A percentile compares a stretch with the other conserved stretches of the same genome.
phyloP scores from a whole-genome alignment of 2,329 filamentous ascomycete species.

The Aspergillus hiratsukae region DNA sequence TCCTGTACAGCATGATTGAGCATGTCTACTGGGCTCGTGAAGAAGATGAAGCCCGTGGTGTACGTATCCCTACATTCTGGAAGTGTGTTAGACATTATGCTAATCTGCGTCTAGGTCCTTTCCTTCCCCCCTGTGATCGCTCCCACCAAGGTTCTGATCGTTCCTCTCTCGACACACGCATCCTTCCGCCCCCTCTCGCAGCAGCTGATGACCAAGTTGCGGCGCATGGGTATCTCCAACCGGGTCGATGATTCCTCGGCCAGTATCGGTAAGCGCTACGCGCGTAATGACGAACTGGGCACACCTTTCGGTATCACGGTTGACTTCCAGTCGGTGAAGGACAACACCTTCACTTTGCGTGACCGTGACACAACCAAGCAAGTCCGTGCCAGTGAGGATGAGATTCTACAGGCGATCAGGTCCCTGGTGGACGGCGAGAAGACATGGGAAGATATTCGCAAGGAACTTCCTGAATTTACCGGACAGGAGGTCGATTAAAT shows the following conservation, averaged over 20 bases:
- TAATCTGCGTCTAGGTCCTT: slow-evolving; percentile 51
- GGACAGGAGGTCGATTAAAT: slow-evolving; percentile 58
- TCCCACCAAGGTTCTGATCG: slow-evolving; percentile 92
- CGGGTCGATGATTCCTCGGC: slow-evolving; percentile 86
- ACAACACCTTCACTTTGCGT: slow-evolving; percentile 78
- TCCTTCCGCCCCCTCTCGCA: slow-evolving; percentile 75
- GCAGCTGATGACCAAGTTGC: slow-evolving; percentile 69
- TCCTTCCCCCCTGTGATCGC: slow-evolving; percentile 74
- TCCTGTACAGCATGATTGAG: slow-evolving; percentile 88
- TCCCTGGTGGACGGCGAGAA: slow-evolving; percentile 59
- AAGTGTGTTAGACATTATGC: slow-evolving; percentile 5
- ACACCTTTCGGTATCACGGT: slow-evolving; percentile 92
- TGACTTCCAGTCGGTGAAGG: slow-evolving; percentile 91
- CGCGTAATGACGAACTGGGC: slow-evolving; percentile 91
- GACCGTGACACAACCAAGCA: slow-evolving; percentile 90
- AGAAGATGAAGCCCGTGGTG: slow-evolving; percentile 77
- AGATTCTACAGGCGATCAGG: slow-evolving; percentile 71
- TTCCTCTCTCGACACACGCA: slow-evolving; percentile 76
- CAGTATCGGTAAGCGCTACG: slow-evolving; percentile 90
- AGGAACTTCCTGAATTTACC: slow-evolving; percentile 78
- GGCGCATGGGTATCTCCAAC: slow-evolving; percentile 72
- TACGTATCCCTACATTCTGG: slow-evolving; percentile 49
- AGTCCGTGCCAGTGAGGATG: slow-evolving; percentile 76
- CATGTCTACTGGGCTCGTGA: slow-evolving; percentile 92
- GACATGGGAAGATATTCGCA: slow-evolving; percentile 66